Evolutionary conservation across 2,329 filamentous ascomycete genomes (phyloP).

Genomic region (Colletotrichum lindemuthianum): DNA sequence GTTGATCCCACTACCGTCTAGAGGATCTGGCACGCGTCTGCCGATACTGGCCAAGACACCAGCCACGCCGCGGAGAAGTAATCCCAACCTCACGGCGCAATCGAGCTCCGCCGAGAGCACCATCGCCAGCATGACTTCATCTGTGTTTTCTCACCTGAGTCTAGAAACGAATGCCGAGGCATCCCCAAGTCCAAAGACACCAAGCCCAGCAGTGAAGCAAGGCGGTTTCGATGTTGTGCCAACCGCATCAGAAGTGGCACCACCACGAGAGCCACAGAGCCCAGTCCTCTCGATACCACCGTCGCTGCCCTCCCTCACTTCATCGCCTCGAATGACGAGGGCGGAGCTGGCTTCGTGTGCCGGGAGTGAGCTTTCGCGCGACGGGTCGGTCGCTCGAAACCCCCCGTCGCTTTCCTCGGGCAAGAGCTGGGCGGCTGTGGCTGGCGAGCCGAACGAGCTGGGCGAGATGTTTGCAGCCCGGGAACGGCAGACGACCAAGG

Average conservation of each 20-base stretch:
- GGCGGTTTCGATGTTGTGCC: slow-evolving; percentile 12
- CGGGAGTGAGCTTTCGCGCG: slow-evolving; percentile 18
- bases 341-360: slow-evolving; percentile 14
- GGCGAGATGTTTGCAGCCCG: slow-evolving; percentile 5
- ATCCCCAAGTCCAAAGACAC: slow-evolving; percentile 43
- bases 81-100: slow-evolving; percentile 48
- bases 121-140: slow-evolving; percentile 50
- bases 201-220: slow-evolving; percentile 43
- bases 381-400: slow-evolving; percentile 34
- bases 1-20: slow-evolving; percentile 45
- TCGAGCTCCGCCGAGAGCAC: slow-evolving; percentile 52
- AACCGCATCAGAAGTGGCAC: slow-evolving; percentile 14
- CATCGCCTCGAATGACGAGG: slow-evolving; percentile 43
- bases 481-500: too few species aligned
- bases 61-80: slow-evolving; percentile 49
- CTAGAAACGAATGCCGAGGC: slow-evolving; percentile 41
- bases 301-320: slow-evolving; percentile 41
- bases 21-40: slow-evolving; percentile 50
- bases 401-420: slow-evolving; percentile 47
- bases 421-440: slow-evolving; percentile 55
- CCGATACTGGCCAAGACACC: slow-evolving; percentile 43
- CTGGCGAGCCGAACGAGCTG: slow-evolving; percentile 34
- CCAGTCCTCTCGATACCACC: slow-evolving; percentile 41
- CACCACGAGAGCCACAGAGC: slow-evolving; percentile 37
- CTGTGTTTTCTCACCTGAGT: slow-evolving; percentile 51